Evolutionary conservation across 306 rosid genomes (phyloP).

Genomic region (Fragaria iinumae): DNA sequence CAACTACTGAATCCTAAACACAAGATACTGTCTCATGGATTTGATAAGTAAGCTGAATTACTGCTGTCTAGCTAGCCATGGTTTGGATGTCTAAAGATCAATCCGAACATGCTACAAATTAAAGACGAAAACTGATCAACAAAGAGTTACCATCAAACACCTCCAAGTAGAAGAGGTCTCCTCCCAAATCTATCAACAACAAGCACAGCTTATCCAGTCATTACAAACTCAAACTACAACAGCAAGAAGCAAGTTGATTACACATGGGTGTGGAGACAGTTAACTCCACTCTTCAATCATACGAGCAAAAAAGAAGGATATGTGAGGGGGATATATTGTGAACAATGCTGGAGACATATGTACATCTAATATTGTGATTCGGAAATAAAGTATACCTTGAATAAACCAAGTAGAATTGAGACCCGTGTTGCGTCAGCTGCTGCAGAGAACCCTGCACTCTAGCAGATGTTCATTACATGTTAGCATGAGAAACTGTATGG

Average conservation of each 20-base stretch:
- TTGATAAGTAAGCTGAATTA: too few species aligned
- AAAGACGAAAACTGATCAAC: neutral
- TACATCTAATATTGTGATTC: neutral
- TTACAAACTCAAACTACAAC: slow-evolving; percentile 49
- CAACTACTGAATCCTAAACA: too few species aligned
- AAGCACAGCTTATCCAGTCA: slow-evolving; percentile 84
- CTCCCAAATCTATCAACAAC: slow-evolving; percentile 85
- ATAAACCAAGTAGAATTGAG: slow-evolving; percentile 78
- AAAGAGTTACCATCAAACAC: slow-evolving; percentile 37
- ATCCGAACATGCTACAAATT: too few species aligned
- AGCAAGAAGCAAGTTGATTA: slow-evolving; percentile 14
- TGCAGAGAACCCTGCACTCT: slow-evolving; percentile 92
- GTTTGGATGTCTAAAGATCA: too few species aligned
- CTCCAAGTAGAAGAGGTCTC: slow-evolving; percentile 89
- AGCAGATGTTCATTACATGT: slow-evolving; percentile 22
- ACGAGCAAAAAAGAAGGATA: too few species aligned
- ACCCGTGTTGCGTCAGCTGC: slow-evolving; percentile 97
- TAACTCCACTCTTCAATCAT: too few species aligned
- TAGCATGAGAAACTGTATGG: neutral
- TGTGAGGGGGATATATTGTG: neutral
- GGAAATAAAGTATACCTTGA: slow-evolving; percentile 56
- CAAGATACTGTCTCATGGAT: too few species aligned
- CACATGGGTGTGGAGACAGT: too few species aligned
- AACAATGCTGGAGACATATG: neutral
- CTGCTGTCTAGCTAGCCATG: too few species aligned